phyloP scores from a whole-genome alignment of 179 eudicot species.

The Dionaea muscipula region DNA sequence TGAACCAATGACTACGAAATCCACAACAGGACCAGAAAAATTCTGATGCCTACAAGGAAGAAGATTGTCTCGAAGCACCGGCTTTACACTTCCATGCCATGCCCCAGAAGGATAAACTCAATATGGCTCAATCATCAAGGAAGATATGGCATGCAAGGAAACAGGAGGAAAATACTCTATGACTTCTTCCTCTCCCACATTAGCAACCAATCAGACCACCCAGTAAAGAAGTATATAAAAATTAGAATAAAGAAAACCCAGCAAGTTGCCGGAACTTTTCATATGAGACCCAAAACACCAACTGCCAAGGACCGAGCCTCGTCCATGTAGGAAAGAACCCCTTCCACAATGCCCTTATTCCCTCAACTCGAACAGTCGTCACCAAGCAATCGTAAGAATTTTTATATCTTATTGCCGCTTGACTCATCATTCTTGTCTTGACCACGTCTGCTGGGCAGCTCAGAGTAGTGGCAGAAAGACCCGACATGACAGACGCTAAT shows the following conservation, averaged over 20 bases:
- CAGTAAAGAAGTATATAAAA: no score
- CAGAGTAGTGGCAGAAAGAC: slow-evolving; percentile 69
- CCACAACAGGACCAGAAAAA: no score
- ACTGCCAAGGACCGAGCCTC: slow-evolving; percentile 97
- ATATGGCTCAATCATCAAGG: no score
- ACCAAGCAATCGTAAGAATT: slow-evolving; percentile 68
- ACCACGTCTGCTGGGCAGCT: slow-evolving; percentile 91
- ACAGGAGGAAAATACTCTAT: no score
- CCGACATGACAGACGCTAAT: slow-evolving; percentile 60
- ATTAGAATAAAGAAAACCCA: slow-evolving; percentile 65
- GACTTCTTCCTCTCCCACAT: no score
- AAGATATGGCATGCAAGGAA: no score
- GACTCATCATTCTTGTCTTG: slow-evolving; percentile 85
- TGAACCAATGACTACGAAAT: no score
- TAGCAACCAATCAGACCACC: no score
- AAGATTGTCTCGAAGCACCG: no score
- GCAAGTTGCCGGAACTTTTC: slow-evolving; percentile 58
- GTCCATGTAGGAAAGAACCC: slow-evolving; percentile 94
- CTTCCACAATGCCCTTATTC: slow-evolving; percentile 64
- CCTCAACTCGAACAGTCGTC: slow-evolving; percentile 57
- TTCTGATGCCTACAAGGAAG: no score
- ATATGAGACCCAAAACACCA: slow-evolving; percentile 87
- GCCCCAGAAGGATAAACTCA: no score
- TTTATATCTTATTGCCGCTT: slow-evolving; percentile 33
- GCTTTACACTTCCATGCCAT: no score